Evolutionary conservation across 1,139 yeast species (phyloP).

Genomic region (Sugiyamaella xylanicola): DNA sequence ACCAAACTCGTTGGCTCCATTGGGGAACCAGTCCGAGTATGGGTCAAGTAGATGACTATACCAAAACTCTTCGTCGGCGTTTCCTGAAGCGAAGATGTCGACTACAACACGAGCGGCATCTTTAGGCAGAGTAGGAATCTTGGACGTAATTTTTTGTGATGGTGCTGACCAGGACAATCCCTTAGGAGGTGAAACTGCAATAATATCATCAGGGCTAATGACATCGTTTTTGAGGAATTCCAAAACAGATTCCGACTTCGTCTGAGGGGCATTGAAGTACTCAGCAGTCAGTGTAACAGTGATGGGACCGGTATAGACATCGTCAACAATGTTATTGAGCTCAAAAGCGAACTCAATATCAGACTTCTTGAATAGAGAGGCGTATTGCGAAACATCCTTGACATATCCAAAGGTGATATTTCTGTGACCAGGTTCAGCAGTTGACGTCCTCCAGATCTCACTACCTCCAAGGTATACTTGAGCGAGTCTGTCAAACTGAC

Average conservation of each 20-base stretch:
- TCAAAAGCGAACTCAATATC: conserved; percentile 52
- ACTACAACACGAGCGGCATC: conserved; percentile 63
- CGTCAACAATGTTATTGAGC: conserved; percentile 65
- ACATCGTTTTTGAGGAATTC: conserved; percentile 1
- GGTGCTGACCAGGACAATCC: conserved; percentile 23
- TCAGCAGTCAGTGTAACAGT: conserved; percentile 54
- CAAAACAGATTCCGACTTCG: not conserved
- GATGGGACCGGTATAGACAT: conserved; percentile 62
- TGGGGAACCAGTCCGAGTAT: conserved; percentile 16
- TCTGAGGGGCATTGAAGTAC: conserved; percentile 43
- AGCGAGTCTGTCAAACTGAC: conserved; percentile 76
- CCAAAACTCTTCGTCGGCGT: conserved; percentile 84
- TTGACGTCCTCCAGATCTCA: conserved; percentile 82
- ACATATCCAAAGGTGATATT: conserved; percentile 47
- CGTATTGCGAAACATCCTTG: conserved; percentile 68
- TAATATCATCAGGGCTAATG: conserved; percentile 11
- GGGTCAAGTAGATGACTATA: conserved; percentile 43
- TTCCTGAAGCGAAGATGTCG: conserved; percentile 70
- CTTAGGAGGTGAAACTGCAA: conserved; percentile 18
- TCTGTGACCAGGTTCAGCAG: conserved; percentile 72
- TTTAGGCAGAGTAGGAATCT: conserved; percentile 46
- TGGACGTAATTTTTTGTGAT: conserved; percentile 6
- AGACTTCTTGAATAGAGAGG: conserved; percentile 51
- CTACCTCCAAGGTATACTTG: conserved; percentile 66
- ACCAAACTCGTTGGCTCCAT: conserved; percentile 39